Conservation (phyloP, 73 alveolate genomes). For the Paramecium primaurelia region DNA sequence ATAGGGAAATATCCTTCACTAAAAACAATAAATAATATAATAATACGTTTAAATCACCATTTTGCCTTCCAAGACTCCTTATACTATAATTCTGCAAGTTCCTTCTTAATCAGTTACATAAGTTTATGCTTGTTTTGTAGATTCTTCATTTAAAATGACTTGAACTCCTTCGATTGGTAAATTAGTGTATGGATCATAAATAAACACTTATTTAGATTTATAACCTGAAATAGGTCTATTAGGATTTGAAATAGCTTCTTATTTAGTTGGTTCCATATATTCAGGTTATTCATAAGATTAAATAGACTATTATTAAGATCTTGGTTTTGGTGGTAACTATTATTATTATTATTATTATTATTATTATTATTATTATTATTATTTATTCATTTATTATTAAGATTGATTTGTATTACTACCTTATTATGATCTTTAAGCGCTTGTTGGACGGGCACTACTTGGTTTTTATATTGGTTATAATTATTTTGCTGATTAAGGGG, state of each 20-base stretch:
- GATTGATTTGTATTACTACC: neutral
- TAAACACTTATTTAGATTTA: neutral
- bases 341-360: neutral
- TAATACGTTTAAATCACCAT: neutral
- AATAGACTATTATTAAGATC: neutral
- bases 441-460: constrained; percentile 9
- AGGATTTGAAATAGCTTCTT: neutral
- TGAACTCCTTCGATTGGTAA: constrained; percentile 14
- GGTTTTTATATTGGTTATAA: neutral
- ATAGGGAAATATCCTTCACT: constrained; percentile 36
- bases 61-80: constrained; percentile 42
- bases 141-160: constrained; percentile 5
- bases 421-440: neutral
- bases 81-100: neutral
- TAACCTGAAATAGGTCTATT: constrained; percentile 17
- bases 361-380: neutral
- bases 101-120: constrained; percentile 41
- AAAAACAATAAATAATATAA: neutral
- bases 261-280: constrained; percentile 34
- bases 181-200: constrained; percentile 43
- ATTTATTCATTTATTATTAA: neutral
- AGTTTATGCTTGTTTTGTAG: neutral
- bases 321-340: constrained; percentile 4
- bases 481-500: constrained; percentile 36
- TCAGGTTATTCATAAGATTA: neutral